A percentile compares a stretch with the other conserved stretches of the same genome.
Evolutionary conservation across 2,329 filamentous ascomycete genomes (phyloP).

Genomic region (Bipolaris gigantea): DNA sequence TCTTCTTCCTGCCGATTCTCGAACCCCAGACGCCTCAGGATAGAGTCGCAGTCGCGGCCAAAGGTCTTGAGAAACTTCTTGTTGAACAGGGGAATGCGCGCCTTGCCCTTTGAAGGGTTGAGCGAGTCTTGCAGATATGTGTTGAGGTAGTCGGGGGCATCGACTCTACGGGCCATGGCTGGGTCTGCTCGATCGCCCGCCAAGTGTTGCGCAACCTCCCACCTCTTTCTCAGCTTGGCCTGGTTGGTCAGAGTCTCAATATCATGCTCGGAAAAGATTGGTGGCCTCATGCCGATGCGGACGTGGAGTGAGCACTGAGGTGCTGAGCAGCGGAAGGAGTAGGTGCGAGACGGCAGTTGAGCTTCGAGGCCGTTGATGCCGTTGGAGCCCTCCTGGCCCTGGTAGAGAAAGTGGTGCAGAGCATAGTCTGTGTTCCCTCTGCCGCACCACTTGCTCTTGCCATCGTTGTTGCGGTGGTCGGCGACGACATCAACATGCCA

Average conservation of each 20-base stretch:
- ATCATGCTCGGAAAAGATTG: conserved; percentile 54
- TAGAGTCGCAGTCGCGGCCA: conserved; percentile 61
- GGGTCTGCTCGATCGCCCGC: conserved; percentile 59
- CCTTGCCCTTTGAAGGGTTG: conserved; percentile 53
- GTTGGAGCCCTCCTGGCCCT: conserved; percentile 21
- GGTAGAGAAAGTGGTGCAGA: conserved; percentile 62
- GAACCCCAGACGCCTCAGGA: conserved; percentile 64
- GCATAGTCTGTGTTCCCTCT: conserved; percentile 52
- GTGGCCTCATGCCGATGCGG: conserved; percentile 56
- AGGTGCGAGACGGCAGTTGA: conserved; percentile 25
- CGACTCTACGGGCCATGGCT: conserved; percentile 54
- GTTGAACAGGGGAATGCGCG: conserved; percentile 61
- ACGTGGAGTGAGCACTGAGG: conserved; percentile 58
- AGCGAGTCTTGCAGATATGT: conserved; percentile 64
- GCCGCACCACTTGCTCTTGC: conserved; percentile 47
- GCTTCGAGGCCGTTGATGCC: conserved; percentile 18
- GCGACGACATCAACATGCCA: conserved; percentile 63
- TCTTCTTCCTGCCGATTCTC: conserved; percentile 36
- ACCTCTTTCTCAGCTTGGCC: conserved; percentile 55
- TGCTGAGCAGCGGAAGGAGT: conserved; percentile 62
- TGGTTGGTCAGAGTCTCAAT: conserved; percentile 58
- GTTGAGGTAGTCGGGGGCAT: conserved; percentile 59
- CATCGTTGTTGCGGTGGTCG: conserved; percentile 51
- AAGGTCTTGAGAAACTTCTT: conserved; percentile 67
- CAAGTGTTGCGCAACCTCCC: conserved; percentile 54